Evolutionary conservation across 441 rosid genomes (phyloP).

Genomic region (Metrosideros polymorpha): DNA sequence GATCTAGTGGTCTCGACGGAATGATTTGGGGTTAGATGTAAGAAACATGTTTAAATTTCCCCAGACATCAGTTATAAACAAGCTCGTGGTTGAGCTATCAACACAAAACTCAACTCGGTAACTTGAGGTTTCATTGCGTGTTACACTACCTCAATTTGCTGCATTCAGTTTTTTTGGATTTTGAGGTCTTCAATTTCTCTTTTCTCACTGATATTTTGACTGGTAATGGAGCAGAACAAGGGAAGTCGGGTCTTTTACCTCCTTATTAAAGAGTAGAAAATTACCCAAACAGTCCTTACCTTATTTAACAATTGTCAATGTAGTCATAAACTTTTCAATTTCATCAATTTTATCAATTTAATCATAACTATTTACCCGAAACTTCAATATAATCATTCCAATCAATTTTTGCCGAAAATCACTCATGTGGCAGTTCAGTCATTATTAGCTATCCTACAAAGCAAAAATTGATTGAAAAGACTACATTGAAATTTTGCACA

Average conservation of each 20-base stretch:
- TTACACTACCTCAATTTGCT: background rate
- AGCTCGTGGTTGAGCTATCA: background rate
- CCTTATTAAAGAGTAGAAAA: background rate
- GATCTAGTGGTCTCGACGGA: background rate
- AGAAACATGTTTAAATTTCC: background rate
- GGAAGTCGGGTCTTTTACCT: background rate
- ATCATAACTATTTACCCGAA: accelerated
- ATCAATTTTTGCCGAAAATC: background rate
- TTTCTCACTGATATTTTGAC: background rate
- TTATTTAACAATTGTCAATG: background rate
- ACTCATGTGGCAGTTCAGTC: too few relatives aligned
- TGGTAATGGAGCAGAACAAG: background rate
- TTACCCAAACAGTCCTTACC: background rate
- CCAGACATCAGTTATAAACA: background rate
- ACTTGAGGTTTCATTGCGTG: background rate
- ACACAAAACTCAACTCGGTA: background rate
- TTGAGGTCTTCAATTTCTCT: background rate
- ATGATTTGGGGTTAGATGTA: background rate
- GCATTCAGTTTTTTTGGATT: background rate
- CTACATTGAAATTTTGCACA: accelerated
- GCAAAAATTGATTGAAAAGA: background rate
- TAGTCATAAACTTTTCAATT: background rate
- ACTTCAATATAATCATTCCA: background rate
- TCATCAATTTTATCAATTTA: background rate
- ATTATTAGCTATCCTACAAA: too few relatives aligned